Evolutionary conservation across 768 basidiomycete genomes (phyloP).

Genomic region (Boletus bicolor): DNA sequence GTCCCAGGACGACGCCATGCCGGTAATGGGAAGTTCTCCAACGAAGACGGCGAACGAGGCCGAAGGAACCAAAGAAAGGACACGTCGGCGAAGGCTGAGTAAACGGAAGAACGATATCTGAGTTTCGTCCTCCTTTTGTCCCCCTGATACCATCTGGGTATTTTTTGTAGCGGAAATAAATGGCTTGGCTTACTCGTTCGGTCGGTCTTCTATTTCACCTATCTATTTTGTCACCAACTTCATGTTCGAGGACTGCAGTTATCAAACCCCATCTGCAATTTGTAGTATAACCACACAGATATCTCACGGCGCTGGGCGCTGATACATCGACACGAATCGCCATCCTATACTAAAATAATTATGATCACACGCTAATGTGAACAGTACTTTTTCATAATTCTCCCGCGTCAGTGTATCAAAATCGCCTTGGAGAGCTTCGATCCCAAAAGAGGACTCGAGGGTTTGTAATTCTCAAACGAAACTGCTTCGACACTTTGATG

Average conservation of each 20-base stretch:
- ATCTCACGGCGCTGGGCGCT: constrained; percentile 17
- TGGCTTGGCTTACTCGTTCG: constrained; percentile 15
- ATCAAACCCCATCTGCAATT: constrained; percentile 3
- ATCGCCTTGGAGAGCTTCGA: constrained; percentile 4
- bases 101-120: constrained; percentile 30
- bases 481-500: not conserved
- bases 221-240: constrained; percentile 5
- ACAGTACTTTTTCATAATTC: not conserved
- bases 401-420: constrained; percentile 3
- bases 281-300: constrained; percentile 9
- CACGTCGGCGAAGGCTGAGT: constrained; percentile 32
- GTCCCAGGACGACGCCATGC: constrained; percentile 9
- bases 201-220: constrained; percentile 20
- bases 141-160: constrained; percentile 10
- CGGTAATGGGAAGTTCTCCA: constrained; percentile 6
- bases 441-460: not conserved
- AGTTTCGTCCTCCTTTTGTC: constrained; percentile 15
- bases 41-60: constrained; percentile 14
- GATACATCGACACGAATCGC: constrained; percentile 2
- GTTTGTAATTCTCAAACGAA: not conserved
- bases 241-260: constrained; percentile 9
- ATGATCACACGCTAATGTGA: constrained; percentile 5
- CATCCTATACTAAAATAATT: not conserved
- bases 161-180: constrained; percentile 24
- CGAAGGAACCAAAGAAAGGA: constrained; percentile 22